Evolutionary conservation across 371 early-diverging fungal genomes (phyloP), one percentile per base, ranked within the genome.

Genomic region (Syncephalastrum sp.): DNA sequence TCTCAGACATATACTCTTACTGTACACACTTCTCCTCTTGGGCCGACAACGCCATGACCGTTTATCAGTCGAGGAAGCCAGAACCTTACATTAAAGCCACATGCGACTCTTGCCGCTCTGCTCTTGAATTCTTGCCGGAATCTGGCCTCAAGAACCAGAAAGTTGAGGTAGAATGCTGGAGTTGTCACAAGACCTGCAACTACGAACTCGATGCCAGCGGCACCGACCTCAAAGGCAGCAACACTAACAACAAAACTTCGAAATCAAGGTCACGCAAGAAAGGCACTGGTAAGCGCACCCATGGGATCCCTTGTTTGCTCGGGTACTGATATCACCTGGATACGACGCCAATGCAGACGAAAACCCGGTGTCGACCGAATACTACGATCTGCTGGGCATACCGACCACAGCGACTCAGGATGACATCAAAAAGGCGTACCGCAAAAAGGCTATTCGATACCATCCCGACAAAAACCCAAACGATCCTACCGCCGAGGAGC

Each of bases 351-450:
- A 14, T 16, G 4, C 67, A 86, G 91, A 90, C 67, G 84, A 87
- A 23, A 84, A 82, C 33, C 91, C 91, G 7, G 50, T 83, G 5
- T 90, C 91, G n/a, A 83, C 83, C 41, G 89, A 93, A 67, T 79
- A 90, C 69, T 93, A 98, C 68, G 95, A 96, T 56, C 65, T 94
- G 42, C 83, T 99, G 14, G 93, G 88, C 16, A 90, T 99, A n/a
- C 48, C 80, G 8, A 71, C 85, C 5, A 74, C 81, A 14, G 98
- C 99, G 23, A 89, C 94, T 5, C 82, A 87, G 27, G 82, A 83
- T 15, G 92, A 93, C 54, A 96, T 99, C 57, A 97, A 96, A 67
- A 96, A 96, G 70, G 91, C 91, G 27, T 99, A 96, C 79, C 92
- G 95, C 60, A 81, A 85, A 54, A 76, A 89, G 62, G 97, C 96